phyloP scores from a whole-genome alignment of 148 eudicot species.

The Rhododendron molle region DNA sequence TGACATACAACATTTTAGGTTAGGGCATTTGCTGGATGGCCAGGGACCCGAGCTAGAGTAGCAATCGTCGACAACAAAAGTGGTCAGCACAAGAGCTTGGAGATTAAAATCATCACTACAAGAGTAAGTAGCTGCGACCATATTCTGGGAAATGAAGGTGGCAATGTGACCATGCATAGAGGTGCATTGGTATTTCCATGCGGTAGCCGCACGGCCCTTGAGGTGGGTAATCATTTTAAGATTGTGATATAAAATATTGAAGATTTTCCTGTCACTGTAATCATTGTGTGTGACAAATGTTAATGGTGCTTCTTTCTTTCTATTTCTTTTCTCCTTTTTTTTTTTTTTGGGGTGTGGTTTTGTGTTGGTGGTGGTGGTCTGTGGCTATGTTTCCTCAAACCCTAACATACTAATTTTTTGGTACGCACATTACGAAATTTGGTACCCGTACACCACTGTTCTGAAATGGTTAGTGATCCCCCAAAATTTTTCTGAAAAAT shows the following conservation, averaged over 20 bases:
- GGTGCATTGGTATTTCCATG: slow-evolving; percentile 76
- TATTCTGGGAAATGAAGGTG: slow-evolving; percentile 30
- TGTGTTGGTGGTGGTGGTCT: neutral
- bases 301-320: neutral
- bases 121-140: slow-evolving; percentile 32
- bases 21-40: slow-evolving; percentile 99
- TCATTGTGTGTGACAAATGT: neutral
- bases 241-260: neutral
- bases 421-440: neutral
- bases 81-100: slow-evolving; percentile 39
- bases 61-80: slow-evolving; percentile 32
- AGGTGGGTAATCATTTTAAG: slow-evolving; percentile 40
- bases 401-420: neutral
- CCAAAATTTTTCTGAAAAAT: neutral
- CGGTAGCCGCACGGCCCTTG: slow-evolving; percentile 56
- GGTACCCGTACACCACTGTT: neutral
- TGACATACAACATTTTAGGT: slow-evolving; percentile 67
- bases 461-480: neutral
- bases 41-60: slow-evolving; percentile 87
- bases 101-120: slow-evolving; percentile 79
- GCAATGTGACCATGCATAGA: slow-evolving; percentile 42
- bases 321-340: neutral
- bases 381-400: neutral
- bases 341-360: neutral
- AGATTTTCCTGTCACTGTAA: slow-evolving; percentile 1